phyloP scores from a whole-genome alignment of 805 yeast species.

The Starmerella roubikii region DNA sequence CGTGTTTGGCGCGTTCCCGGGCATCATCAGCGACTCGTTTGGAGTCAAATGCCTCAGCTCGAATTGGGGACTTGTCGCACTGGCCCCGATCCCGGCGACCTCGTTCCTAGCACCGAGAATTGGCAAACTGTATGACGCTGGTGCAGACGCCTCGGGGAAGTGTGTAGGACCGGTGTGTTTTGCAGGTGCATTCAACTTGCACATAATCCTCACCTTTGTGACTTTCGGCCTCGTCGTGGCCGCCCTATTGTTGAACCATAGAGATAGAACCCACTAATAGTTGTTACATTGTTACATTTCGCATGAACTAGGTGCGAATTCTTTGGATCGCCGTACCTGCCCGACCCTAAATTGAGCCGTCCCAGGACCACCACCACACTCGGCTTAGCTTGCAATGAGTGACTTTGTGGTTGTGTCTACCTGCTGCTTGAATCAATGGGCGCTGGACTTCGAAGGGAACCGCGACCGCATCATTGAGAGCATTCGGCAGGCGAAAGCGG shows the following conservation, averaged over 20 bases:
- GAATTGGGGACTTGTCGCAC: constrained; percentile 59
- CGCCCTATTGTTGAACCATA: constrained; percentile 3
- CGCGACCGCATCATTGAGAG: constrained; percentile 79
- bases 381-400: no score
- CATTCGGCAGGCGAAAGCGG: constrained; percentile 58
- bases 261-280: no score
- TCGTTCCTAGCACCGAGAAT: constrained; percentile 47
- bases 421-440: constrained; percentile 97
- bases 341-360: no score
- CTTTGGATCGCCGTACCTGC: no score
- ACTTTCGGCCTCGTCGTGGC: constrained; percentile 3
- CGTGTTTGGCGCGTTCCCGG: constrained; percentile 58
- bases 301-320: no score
- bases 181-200: constrained; percentile 14
- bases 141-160: constrained; percentile 22
- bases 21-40: constrained; percentile 60
- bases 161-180: constrained; percentile 17
- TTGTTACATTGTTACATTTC: no score
- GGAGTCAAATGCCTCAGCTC: constrained; percentile 55
- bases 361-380: no score
- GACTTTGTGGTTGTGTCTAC: constrained; percentile 82
- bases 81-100: constrained; percentile 53
- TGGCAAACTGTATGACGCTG: constrained; percentile 47
- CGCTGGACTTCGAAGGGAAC: constrained; percentile 93
- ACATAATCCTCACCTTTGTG: constrained; percentile 7